Percentiles rank a stretch among this genome's conserved stretches.
phyloP scores from a whole-genome alignment of 495 filamentous ascomycete species.

The Talaromyces wortmannii region DNA sequence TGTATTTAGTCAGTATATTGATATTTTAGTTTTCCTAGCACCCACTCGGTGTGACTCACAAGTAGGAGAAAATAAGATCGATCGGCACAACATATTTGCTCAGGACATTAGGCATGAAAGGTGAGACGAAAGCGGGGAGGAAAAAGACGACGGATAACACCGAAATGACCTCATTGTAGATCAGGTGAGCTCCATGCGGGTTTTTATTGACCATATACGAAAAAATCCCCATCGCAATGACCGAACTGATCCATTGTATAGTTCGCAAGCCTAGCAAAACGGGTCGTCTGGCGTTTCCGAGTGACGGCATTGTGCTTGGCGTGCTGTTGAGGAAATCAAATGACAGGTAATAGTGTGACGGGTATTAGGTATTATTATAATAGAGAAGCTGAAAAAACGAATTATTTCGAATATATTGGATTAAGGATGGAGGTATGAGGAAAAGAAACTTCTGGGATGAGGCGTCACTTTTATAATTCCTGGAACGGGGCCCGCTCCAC shows the following conservation, averaged over 20 bases:
- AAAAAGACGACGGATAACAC: slow-evolving; percentile 52
- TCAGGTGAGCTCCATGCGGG: slow-evolving; percentile 33
- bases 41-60: slow-evolving; percentile 22
- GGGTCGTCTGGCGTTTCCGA: slow-evolving; percentile 14
- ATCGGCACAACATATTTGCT: slow-evolving; percentile 42
- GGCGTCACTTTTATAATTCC: not conserved
- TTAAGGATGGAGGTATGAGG: not conserved
- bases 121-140: slow-evolving; percentile 48
- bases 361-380: not conserved
- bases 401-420: not conserved
- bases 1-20: slow-evolving; percentile 14
- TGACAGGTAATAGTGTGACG: not conserved
- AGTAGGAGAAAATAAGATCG: slow-evolving; percentile 57
- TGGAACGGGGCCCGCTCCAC: not conserved
- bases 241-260: slow-evolving; percentile 48
- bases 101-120: slow-evolving; percentile 33
- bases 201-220: slow-evolving; percentile 45
- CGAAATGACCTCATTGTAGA: slow-evolving; percentile 52
- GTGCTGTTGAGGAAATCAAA: not conserved
- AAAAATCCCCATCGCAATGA: slow-evolving; percentile 55
- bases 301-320: not conserved
- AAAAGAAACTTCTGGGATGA: not conserved
- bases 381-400: not conserved
- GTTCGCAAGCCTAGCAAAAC: slow-evolving; percentile 25
- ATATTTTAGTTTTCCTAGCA: not conserved